Evolutionary conservation across 805 yeast genomes (phyloP), one percentile per base, ranked within the genome.

Genomic region (Saturnispora quitensis): DNA sequence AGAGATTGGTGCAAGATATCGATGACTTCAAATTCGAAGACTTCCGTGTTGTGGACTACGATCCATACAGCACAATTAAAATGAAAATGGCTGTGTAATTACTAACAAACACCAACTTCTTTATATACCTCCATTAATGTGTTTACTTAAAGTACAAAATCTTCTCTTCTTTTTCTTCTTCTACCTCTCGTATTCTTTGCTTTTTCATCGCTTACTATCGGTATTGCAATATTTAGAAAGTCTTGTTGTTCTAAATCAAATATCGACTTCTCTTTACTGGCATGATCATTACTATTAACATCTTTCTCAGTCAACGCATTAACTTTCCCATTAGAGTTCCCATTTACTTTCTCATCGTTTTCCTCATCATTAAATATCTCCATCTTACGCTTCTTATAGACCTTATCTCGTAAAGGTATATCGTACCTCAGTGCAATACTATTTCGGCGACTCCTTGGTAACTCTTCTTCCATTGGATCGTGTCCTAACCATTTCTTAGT

Each of bases 41-140:
- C 67, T 90, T 93, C 61, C 88, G 82, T 60, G 81, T 93, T 45
- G 70, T 71, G 3, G 87, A 79, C 50, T 93, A 93, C 67, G 73
- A 86, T 50, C 97, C 97, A 3, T 83, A 88, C 62, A 77, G 80
- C 2, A 82, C 81, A 55, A 91, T 93, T 59, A 86, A 85, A 58
- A 93, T 93, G 99, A 85, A 87, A 60, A 93, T 93, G 99, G 89
- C 97, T 65, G 99, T 93, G 28, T 93, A 73, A 67, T 22, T 25
- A 25, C 28, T 40, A 45, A 22, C 22, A 22, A 22, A 22, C 12
- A 31, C 15, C 34, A 5, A 31, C 5, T 13, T 31, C 15, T 12
- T 31, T 31, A 31, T 31, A 31, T 31, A 31, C 34, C 34, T 31
- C 13, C 34, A 31, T 31, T 31, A 31, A 31, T 31, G 12, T 31